Evolutionary conservation across 2,329 filamentous ascomycete species (phyloP).

Genomic region (Nakataea oryzae): DNA sequence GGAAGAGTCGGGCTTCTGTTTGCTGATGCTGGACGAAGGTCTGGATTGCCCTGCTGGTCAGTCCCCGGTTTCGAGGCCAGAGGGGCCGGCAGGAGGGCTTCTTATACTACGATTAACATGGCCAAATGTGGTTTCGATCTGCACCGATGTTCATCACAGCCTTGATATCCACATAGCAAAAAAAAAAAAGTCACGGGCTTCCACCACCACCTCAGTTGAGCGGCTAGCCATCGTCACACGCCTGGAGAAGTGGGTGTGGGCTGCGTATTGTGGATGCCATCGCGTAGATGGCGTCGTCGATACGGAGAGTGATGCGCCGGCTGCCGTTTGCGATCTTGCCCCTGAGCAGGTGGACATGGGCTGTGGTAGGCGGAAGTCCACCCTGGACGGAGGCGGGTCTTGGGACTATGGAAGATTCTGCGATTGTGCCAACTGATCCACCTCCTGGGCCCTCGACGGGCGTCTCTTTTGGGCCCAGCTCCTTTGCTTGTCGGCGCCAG

Average conservation of each 20-base stretch:
- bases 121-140: background rate
- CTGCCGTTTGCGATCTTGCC: background rate
- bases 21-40: background rate
- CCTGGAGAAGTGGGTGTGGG: background rate
- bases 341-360: background rate
- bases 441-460: too few relatives aligned
- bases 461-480: background rate
- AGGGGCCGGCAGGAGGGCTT: background rate
- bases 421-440: background rate
- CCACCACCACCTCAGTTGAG: background rate
- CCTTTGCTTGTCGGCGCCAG: background rate
- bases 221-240: background rate
- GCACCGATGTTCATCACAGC: too few relatives aligned
- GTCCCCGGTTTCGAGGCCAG: background rate
- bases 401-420: constrained; percentile 1
- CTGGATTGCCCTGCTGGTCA: background rate
- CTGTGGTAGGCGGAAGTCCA: background rate
- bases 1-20: background rate
- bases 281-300: background rate
- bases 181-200: background rate
- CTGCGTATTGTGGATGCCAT: background rate
- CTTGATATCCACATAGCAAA: too few relatives aligned
- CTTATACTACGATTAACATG: background rate
- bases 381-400: background rate
- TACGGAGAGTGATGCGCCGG: background rate